Percentiles rank a stretch among this genome's conserved stretches.
phyloP scores from a whole-genome alignment of 768 basidiomycete genomes.

The Russula abietina region DNA sequence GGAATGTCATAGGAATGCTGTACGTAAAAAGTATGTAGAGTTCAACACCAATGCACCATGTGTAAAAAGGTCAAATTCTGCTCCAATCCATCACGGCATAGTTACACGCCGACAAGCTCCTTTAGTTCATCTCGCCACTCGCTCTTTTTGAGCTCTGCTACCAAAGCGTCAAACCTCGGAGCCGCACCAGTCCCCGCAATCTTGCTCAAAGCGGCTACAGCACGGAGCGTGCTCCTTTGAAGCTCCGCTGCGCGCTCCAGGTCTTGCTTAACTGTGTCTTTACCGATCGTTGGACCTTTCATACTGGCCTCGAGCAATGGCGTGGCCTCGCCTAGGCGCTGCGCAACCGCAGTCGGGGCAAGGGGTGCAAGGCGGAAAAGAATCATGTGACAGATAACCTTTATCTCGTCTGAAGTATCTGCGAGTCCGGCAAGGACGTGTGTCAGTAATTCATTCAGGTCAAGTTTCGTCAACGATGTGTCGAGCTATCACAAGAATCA shows the following conservation, averaged over 20 bases:
- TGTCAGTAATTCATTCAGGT: constrained; percentile 77
- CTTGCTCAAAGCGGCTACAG: constrained; percentile 81
- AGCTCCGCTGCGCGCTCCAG: constrained; percentile 83
- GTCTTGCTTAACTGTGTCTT: constrained; percentile 95
- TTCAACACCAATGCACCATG: not conserved
- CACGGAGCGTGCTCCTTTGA: constrained; percentile 83
- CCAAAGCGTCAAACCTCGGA: constrained; percentile 71
- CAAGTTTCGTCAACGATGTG: constrained; percentile 83
- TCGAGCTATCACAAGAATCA: constrained; percentile 53
- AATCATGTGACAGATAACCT: constrained; percentile 94
- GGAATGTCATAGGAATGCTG: not conserved
- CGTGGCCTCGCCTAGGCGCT: constrained; percentile 78
- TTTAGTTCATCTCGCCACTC: constrained; percentile 68
- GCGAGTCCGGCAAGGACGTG: constrained; percentile 75
- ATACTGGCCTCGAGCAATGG: constrained; percentile 82
- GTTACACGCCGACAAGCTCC: constrained; percentile 40
- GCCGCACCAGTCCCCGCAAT: constrained; percentile 58
- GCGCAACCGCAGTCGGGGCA: constrained; percentile 75
- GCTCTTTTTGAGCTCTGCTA: constrained; percentile 65
- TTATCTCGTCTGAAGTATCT: constrained; percentile 94
- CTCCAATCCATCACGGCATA: not conserved
- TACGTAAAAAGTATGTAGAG: not conserved
- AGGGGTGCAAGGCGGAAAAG: constrained; percentile 85
- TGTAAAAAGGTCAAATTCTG: not conserved
- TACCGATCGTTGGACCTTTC: constrained; percentile 82